A percentile compares a stretch with the other conserved stretches of the same genome.
Evolutionary conservation across 2,329 filamentous ascomycete species (phyloP).

Genomic region (Clonostachys solani): DNA sequence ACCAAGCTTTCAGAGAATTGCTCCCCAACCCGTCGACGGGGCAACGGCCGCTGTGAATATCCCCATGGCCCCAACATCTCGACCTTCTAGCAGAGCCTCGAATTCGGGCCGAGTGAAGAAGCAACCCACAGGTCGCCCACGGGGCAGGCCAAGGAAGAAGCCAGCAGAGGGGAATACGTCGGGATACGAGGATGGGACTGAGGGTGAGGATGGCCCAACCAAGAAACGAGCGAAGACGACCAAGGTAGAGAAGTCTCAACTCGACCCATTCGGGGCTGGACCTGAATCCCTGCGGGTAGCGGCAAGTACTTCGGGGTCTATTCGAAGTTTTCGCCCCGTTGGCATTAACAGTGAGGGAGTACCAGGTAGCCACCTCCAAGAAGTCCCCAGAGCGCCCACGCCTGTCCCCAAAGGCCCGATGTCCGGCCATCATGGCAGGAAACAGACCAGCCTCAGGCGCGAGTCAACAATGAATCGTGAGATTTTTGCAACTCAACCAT

Average conservation of each 20-base stretch:
- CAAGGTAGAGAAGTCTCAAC: constrained; percentile 67
- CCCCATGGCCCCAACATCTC: constrained; percentile 32
- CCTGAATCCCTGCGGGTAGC: constrained; percentile 83
- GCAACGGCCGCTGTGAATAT: constrained; percentile 12
- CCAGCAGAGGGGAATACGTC: constrained; percentile 63
- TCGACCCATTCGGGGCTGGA: constrained; percentile 65
- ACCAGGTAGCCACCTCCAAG: constrained; percentile 55
- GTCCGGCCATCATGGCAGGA: constrained; percentile 2
- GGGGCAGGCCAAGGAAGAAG: constrained; percentile 52
- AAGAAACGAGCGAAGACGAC: constrained; percentile 77
- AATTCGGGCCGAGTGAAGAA: constrained; percentile 30
- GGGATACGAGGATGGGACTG: constrained; percentile 64
- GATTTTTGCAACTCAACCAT: constrained; percentile 39
- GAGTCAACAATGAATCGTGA: constrained; percentile 56
- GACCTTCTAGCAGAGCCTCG: constrained; percentile 58
- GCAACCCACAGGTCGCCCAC: constrained; percentile 47
- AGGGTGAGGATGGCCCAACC: constrained; percentile 49
- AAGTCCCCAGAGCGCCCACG: constrained; percentile 72
- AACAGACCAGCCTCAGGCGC: constrained; percentile 38
- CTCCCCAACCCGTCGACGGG: constrained; percentile 23
- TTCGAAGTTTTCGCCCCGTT: constrained; percentile 78
- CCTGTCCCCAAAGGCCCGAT: constrained; percentile 55
- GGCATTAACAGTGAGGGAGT: constrained; percentile 41
- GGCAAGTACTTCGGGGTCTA: constrained; percentile 83
- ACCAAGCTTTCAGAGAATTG: constrained; percentile 19